Evolutionary conservation across 345 rosid species (phyloP), one percentile per base, ranked within the genome.

Genomic region (Punica granatum): DNA sequence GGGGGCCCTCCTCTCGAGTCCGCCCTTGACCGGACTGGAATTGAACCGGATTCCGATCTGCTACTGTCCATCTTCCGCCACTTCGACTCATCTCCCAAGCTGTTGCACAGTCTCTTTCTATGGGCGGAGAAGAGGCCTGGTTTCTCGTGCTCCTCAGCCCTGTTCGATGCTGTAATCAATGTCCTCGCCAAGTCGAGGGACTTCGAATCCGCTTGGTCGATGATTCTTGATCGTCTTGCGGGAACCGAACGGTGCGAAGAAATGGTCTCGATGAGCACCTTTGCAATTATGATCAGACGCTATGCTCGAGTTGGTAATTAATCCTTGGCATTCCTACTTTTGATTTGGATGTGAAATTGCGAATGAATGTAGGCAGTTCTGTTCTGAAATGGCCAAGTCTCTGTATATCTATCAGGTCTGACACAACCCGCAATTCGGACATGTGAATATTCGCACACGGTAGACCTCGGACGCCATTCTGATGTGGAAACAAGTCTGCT

Each of bases 111-210:
- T 9, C 69, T 91, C 78, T 88, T 84, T 73, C 80, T 75, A 54
- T 88, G 97, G 97, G 91, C 96, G 3, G 89, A 86, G 76, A 84
- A 37, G 85, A 80, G 80, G 59, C 83, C 92, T 1, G 81, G 76
- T 61, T 85, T 91, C 60, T 72, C 64, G 49, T 65, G 75, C 44
- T 73, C 94, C 66, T 70, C 79, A 3, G 12, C 69, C 26, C 73
- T 89, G 53, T 84, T 89, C 56, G 72, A 85, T 65, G 77, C 82
- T 0, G 74, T 85, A 49, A 15, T 89, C 59, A 85, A 80, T 59
- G 72, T 76, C 69, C 82, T 91, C 43, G 91, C 88, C 31, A 89
- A 84, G 70, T 81, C 88, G 7, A 79, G 85, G 74, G 88, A 85
- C 37, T 94, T 85, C 67, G 90, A 83, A 44, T 80, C 82, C 32